phyloP scores from a whole-genome alignment of 2,329 filamentous ascomycete genomes.

The Aspergillus terreus region DNA sequence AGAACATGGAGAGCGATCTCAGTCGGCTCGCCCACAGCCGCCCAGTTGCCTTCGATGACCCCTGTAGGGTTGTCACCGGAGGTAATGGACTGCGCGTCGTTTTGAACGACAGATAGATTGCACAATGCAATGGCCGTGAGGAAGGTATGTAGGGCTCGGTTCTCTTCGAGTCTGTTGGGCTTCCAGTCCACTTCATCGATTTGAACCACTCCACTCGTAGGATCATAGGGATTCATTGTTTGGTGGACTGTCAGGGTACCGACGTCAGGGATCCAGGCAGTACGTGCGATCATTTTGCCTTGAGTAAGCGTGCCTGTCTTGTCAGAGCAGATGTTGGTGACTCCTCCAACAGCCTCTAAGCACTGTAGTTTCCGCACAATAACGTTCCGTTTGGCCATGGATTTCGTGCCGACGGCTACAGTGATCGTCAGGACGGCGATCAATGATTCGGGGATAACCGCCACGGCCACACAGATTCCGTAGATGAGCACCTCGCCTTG shows the following conservation, averaged over 20 bases:
- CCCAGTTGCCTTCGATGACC: conserved; percentile 44
- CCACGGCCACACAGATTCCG: conserved; percentile 54
- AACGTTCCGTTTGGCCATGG: conserved; percentile 52
- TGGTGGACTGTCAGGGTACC: conserved; percentile 52
- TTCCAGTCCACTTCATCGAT: conserved; percentile 32
- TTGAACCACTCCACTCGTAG: conserved; percentile 48
- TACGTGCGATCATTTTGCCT: conserved; percentile 59
- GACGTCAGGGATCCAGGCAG: conserved; percentile 53
- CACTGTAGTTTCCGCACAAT: conserved; percentile 53
- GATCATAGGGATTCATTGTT: conserved; percentile 53
- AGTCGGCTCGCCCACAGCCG: conserved; percentile 60
- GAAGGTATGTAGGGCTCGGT: conserved; percentile 45
- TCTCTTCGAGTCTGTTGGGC: conserved; percentile 21
- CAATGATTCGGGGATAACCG: conserved; percentile 62
- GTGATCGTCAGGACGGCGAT: conserved; percentile 62
- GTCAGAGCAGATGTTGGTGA: conserved; percentile 57
- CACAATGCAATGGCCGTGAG: conserved; percentile 54
- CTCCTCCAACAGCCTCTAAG: conserved; percentile 55
- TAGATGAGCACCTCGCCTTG: conserved; percentile 59
- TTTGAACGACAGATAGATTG: conserved; percentile 51
- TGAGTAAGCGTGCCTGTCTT: conserved; percentile 55
- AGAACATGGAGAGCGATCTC: conserved; percentile 67
- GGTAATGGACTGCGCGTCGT: conserved; percentile 22
- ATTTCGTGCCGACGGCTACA: conserved; percentile 54
- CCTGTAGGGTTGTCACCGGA: conserved; percentile 5